A percentile compares a stretch with the other conserved stretches of the same genome.
These are phyloP conservation scores for Zoysia matrella DNA, from an alignment of 202 grass and related monocot genomes.

Conservation along the genomic window DNA sequence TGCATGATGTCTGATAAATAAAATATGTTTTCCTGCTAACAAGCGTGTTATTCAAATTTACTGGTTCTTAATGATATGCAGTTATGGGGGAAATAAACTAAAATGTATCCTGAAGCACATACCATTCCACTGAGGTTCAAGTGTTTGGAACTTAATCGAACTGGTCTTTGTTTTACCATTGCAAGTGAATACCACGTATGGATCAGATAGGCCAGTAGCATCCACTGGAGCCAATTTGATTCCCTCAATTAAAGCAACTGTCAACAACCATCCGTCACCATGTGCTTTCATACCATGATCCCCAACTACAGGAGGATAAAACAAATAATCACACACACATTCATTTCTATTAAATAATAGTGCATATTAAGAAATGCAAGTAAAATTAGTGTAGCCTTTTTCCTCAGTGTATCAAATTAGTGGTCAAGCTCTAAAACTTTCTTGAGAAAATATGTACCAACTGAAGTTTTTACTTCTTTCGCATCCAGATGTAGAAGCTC, in stretches of 20 bases:
- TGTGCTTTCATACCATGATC: constrained; percentile 97
- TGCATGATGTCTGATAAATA: constrained; percentile 18
- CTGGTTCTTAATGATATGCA: not conserved
- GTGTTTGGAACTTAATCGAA: constrained; percentile 92
- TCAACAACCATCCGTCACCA: constrained; percentile 96
- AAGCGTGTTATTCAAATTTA: constrained; percentile 9
- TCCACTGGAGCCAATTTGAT: constrained; percentile 83
- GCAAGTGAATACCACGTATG: constrained; percentile 94
- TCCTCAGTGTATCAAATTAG: constrained; percentile 15
- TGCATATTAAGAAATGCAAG: not conserved
- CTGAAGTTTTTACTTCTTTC: constrained; percentile 25
- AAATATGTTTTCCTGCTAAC: not conserved
- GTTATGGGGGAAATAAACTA: constrained; percentile 27
- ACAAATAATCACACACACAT: constrained; percentile 29
- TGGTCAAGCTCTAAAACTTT: not conserved
- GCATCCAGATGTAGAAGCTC: not conserved
- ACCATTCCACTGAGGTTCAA: constrained; percentile 99
- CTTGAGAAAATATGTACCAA: not conserved
- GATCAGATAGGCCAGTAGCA: constrained; percentile 90
- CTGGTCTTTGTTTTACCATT: constrained; percentile 46
- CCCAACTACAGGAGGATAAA: constrained; percentile 58
- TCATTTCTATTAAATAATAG: constrained; percentile 27
- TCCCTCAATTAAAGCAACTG: constrained; percentile 88
- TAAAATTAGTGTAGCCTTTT: constrained; percentile 5
- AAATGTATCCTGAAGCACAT: constrained; percentile 30